Conservation (phyloP, 495 filamentous ascomycete species). For the Echria macrotheca region DNA sequence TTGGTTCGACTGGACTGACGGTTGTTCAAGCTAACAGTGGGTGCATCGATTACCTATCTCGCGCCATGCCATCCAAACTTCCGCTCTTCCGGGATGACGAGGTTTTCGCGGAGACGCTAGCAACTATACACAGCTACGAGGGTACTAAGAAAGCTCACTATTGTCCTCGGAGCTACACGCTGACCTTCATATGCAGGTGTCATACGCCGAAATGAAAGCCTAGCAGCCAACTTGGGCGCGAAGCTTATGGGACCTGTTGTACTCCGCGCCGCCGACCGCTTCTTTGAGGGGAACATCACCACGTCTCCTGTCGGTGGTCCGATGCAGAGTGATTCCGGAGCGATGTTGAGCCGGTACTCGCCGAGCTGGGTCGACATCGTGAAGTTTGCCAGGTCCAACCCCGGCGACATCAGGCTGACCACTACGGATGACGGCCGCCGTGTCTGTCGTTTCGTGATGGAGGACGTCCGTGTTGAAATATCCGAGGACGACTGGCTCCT, state of each 20-base stretch:
- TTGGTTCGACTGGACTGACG: too few relatives aligned
- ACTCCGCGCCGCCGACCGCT: constrained; percentile 76
- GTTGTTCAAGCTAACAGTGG: too few relatives aligned
- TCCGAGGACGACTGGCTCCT: constrained; percentile 81
- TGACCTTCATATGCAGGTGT: constrained; percentile 48
- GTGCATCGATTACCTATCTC: constrained; percentile 75
- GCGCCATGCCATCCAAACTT: constrained; percentile 31
- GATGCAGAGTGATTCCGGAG: constrained; percentile 26
- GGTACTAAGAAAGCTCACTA: constrained; percentile 22
- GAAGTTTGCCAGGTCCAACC: constrained; percentile 74
- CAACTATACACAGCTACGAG: constrained; percentile 72
- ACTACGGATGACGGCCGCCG: constrained; percentile 56
- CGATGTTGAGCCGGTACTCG: constrained; percentile 53
- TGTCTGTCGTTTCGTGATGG: constrained; percentile 75
- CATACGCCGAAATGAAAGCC: constrained; percentile 75
- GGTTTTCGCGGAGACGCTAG: constrained; percentile 45
- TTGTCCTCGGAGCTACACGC: not conserved
- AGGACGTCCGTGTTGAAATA: constrained; percentile 77
- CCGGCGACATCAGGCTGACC: constrained; percentile 70
- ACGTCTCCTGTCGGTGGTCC: constrained; percentile 59
- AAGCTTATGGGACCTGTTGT: constrained; percentile 76
- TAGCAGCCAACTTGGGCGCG: constrained; percentile 79
- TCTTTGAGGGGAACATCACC: constrained; percentile 75
- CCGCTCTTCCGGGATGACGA: constrained; percentile 41
- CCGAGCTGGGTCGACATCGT: constrained; percentile 74